Conservation (phyloP, 2,329 filamentous ascomycete genomes). For the Fusarium staphyleae region DNA sequence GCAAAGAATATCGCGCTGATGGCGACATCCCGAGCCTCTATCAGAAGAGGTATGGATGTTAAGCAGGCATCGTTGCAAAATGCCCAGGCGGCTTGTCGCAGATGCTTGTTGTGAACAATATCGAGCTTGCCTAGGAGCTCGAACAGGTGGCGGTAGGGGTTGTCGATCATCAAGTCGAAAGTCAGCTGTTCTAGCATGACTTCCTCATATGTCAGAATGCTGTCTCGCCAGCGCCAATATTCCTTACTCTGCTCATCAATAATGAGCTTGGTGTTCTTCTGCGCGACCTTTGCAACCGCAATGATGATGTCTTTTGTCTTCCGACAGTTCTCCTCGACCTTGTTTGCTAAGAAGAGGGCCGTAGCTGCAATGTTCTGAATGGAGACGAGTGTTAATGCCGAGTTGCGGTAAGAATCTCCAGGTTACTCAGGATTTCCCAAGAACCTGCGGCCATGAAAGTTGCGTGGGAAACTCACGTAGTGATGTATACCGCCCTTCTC, state of each 20-base stretch:
- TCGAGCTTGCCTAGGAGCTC: constrained; percentile 77
- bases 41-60: constrained; percentile 83
- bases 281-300: constrained; percentile 90
- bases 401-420: background rate
- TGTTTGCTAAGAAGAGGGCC: constrained; percentile 91
- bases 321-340: constrained; percentile 95
- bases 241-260: constrained; percentile 98
- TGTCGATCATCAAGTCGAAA: constrained; percentile 90
- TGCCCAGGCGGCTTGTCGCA: constrained; percentile 89
- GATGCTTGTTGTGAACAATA: constrained; percentile 78
- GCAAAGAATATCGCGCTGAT: constrained; percentile 88
- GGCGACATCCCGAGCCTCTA: constrained; percentile 81
- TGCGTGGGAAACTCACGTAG: constrained; percentile 68
- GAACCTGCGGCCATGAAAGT: background rate
- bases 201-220: constrained; percentile 91
- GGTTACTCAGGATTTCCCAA: background rate
- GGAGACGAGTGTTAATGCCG: constrained; percentile 19
- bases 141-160: constrained; percentile 85
- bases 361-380: constrained; percentile 83
- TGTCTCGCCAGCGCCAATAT: constrained; percentile 97
- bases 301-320: constrained; percentile 96
- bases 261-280: constrained; percentile 88
- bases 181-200: constrained; percentile 89
- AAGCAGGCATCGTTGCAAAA: constrained; percentile 92
- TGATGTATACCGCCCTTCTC: constrained; percentile 83